Base-by-base conservation (phyloP, 208 protist genomes). In the Perkinsela sp. region DNA sequence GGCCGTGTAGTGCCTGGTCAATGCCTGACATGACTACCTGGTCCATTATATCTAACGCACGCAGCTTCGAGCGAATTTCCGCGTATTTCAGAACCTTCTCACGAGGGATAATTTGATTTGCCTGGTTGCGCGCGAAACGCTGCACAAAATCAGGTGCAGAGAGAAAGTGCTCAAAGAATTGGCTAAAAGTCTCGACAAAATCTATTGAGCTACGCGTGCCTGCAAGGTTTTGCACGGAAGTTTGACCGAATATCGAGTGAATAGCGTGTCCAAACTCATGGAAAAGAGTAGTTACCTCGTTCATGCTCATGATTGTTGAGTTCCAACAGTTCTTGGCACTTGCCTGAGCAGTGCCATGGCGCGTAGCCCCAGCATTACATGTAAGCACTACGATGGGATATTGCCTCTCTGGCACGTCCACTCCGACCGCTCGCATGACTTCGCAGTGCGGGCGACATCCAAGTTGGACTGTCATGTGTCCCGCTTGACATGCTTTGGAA, bases 241-340 rank as follows among this genome's bases (percentile, higher is more conserved):
- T 93, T 76, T 92, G 85, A 15, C 83, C 85, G 83, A 93, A 91
- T 69, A 94, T 90, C 40, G 87, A 90, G 76, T 93, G 88, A 81
- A 93, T 82, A 2, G 85, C 82, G 71, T 95, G 90, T 16, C 90
- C 90, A 68, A 93, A 91, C 75, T 95, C 90, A 75, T 95, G 90
- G 69, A 95, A 93, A 1, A 92, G 71, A 0, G 90, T 93, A 22
- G 78, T 87, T 1, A 93, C 87, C 77, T 94, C 87, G 71, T 77
- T 77, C 32, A 83, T 83, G 32, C 83, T 75, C 77, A 93, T 83
- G 1, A 91, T 75, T 0, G 83, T 88, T 1, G 80, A 73, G 75
- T 93, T 83, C 72, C 87, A 81, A 69, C 91, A 82, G 74, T 77
- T 84, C 31, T 69, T 80, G 28, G 83, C 85, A 67, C 87, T 79